phyloP scores from a whole-genome alignment of 2,329 filamentous ascomycete species.

The Neofusicoccum sp. region DNA sequence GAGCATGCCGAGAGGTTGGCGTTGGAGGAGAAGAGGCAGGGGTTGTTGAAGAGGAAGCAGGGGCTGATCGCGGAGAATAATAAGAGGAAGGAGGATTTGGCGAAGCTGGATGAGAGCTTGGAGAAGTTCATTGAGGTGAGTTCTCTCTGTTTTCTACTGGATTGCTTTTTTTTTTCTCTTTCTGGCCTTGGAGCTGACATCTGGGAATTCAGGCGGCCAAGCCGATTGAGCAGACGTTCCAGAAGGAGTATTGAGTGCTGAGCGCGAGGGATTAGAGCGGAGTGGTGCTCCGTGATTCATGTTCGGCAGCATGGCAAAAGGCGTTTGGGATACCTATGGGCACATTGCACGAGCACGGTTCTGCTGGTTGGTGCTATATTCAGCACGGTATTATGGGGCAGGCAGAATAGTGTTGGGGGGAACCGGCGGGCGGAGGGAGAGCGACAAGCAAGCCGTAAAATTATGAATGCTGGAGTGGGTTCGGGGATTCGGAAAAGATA shows the following conservation, averaged over 20 bases:
- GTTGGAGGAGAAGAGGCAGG: constrained; percentile 79
- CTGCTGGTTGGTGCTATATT: background rate
- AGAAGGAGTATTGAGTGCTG: constrained; percentile 61
- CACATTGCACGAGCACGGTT: background rate
- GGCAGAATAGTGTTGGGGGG: no score
- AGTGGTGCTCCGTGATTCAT: background rate
- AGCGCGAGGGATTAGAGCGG: background rate
- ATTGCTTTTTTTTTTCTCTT: no score
- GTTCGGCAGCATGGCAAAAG: background rate
- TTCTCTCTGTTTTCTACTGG: constrained; percentile 21
- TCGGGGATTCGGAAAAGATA: no score
- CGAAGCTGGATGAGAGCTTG: constrained; percentile 85
- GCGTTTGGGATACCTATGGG: background rate
- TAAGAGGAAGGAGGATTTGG: constrained; percentile 89
- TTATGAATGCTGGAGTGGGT: no score
- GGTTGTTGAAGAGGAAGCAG: constrained; percentile 64
- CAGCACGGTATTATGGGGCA: background rate
- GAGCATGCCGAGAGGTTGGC: constrained; percentile 83
- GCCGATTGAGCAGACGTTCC: constrained; percentile 83
- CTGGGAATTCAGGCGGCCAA: constrained; percentile 68
- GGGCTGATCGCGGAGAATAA: constrained; percentile 77
- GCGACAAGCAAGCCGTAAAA: no score
- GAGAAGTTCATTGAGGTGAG: constrained; percentile 91
- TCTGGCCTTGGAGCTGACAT: background rate
- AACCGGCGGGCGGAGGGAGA: no score